Base-by-base conservation (phyloP, 2,329 filamentous ascomycete species). In the Trichophyton mentagrophytes region DNA sequence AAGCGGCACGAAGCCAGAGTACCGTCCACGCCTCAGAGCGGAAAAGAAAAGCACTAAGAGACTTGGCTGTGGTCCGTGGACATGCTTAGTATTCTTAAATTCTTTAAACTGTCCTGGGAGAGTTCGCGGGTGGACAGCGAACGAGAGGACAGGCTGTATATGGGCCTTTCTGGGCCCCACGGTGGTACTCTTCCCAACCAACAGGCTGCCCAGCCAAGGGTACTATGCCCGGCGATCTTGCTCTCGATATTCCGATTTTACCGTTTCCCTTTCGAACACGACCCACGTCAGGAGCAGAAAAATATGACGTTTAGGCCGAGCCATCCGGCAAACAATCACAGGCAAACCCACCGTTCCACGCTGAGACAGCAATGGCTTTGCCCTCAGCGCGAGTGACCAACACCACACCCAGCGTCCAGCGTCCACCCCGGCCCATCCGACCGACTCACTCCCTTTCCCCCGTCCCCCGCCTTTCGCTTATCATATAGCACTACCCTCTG, bases 51-150 rank as follows among this genome's bases (percentile, higher is more conserved):
- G 15, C 33, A 44, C 55, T 57, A 57, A 57, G 33, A 57, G 55
- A 57, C 55, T 57, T 57, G 55, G 55, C 55, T 57, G 55, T 57
- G 55, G 55, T 57, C 55, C 36, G 55, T 57, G 55, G 55, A 57
- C 55, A 57, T 57, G 55, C 55, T 57, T 57, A 44, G 55, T 57
- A 44, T 57, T 42, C 55, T 57, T 57, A 44, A 42, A 42, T 42
- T 36, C 40, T 27, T 33, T 42, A 42, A 36, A 11, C 13, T 38
- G 33, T 13, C 33, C 33, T 38, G 8, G 33, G 9, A 38, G 33
- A 38, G 33, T 38, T 38, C 33, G 33, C n/a, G 13, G 4, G 40
- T 13, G 15, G 40, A 7, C 6, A 44, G 40, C 6, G 22, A 25
- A 53, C 15, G 6, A n/a, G 33, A 27, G 27, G 8, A 3, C 22